Evolutionary conservation across 495 filamentous ascomycete species (phyloP).

Genomic region (Talaromyces adpressus): DNA sequence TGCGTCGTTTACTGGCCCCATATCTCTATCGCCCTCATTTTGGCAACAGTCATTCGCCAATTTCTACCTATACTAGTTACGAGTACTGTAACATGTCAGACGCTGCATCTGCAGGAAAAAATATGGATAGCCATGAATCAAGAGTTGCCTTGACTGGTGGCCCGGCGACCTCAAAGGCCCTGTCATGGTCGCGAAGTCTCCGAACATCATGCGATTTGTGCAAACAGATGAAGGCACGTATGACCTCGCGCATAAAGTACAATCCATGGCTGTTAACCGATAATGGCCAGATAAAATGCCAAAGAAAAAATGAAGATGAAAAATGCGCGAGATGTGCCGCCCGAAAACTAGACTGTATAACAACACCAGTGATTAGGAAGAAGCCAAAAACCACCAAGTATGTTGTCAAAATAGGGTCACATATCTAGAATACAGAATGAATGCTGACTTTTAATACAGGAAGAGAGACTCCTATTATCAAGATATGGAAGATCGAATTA

Average conservation of each 20-base stretch:
- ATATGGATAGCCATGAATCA: not conserved
- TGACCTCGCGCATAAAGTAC: not conserved
- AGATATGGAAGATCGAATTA: conserved; percentile 5
- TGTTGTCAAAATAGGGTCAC: not conserved
- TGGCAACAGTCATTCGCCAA: not conserved
- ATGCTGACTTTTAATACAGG: not conserved
- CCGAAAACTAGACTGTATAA: conserved; percentile 4
- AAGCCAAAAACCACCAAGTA: not conserved
- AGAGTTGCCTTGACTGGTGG: not conserved
- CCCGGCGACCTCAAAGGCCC: not conserved
- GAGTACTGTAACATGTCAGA: not conserved
- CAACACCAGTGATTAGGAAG: conserved; percentile 4
- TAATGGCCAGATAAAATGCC: conserved; percentile 1
- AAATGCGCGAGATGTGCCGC: conserved; percentile 1
- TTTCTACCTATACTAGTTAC: not conserved
- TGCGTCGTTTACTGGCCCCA: not conserved
- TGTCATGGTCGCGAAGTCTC: not conserved
- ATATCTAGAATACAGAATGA: not conserved
- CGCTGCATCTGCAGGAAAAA: not conserved
- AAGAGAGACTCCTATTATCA: conserved; percentile 3
- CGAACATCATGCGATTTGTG: conserved; percentile 7
- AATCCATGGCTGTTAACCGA: not conserved
- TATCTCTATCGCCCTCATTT: not conserved
- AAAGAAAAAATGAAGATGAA: not conserved
- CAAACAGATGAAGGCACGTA: conserved; percentile 7